Conservation (phyloP, 768 basidiomycete species). For the Lentinula raphanica region DNA sequence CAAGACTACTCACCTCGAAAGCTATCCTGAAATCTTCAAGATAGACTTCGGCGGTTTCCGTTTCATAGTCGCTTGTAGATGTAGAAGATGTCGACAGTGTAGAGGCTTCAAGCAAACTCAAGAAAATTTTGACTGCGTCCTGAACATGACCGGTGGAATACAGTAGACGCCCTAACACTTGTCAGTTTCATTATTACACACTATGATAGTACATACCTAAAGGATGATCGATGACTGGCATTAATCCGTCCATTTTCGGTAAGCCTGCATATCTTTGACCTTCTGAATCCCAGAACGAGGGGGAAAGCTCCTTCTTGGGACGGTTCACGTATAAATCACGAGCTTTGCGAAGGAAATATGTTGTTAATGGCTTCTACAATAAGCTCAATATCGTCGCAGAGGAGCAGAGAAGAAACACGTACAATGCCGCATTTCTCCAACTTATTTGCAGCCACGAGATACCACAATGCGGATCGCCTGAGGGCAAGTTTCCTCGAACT, state of each 20-base stretch:
- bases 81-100: conserved; percentile 9
- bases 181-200: not conserved
- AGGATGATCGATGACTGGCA: conserved; percentile 74
- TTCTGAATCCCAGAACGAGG: conserved; percentile 78
- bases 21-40: conserved; percentile 89
- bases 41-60: conserved; percentile 60
- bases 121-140: conserved; percentile 73
- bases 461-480: conserved; percentile 75
- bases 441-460: conserved; percentile 66
- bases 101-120: conserved; percentile 60
- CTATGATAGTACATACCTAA: conserved; percentile 42
- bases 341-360: conserved; percentile 73
- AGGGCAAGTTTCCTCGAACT: conserved; percentile 51
- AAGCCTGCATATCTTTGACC: conserved; percentile 30
- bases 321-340: conserved; percentile 53
- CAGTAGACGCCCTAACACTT: conserved; percentile 59
- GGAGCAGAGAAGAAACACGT: conserved; percentile 22
- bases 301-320: conserved; percentile 58
- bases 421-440: conserved; percentile 85
- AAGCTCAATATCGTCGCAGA: not conserved
- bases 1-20: conserved; percentile 53
- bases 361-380: conserved; percentile 75
- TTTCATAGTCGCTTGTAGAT: conserved; percentile 11
- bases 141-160: conserved; percentile 87
- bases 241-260: conserved; percentile 51